Evolutionary conservation across 495 filamentous ascomycete species (phyloP).

Genomic region (Neurospora sp.): DNA sequence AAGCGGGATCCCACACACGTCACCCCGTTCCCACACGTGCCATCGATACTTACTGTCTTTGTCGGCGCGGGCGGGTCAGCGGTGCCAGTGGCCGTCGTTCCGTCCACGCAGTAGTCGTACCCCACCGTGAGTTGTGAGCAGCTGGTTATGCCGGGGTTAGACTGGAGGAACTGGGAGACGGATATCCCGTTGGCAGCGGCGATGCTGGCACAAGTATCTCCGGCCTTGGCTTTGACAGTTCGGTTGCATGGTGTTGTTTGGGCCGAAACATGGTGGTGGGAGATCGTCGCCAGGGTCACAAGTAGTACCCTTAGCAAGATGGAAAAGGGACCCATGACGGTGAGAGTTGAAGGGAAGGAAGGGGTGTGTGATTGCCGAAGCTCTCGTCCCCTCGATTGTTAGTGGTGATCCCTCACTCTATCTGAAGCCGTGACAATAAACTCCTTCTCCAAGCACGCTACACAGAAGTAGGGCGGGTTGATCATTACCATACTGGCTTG

Average conservation of each 20-base stretch:
- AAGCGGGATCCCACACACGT: conserved; percentile 32
- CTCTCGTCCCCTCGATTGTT: neutral
- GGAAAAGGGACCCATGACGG: neutral
- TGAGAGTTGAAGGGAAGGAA: neutral
- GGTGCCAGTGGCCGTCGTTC: neutral
- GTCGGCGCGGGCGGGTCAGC: neutral
- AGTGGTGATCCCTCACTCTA: neutral
- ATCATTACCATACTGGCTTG: neutral
- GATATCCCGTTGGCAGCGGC: conserved; percentile 16
- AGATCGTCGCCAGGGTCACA: neutral
- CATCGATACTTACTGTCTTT: conserved; percentile 19
- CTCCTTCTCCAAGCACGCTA: neutral
- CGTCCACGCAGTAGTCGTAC: conserved; percentile 15
- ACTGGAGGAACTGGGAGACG: conserved; percentile 18
- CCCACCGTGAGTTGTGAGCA: conserved; percentile 15
- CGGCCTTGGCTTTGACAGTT: conserved; percentile 13
- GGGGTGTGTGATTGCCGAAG: neutral
- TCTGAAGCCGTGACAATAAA: neutral
- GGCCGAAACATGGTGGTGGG: neutral
- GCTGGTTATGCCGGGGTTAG: conserved; percentile 17
- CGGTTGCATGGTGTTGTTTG: conserved; percentile 8
- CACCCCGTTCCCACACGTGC: conserved; percentile 31
- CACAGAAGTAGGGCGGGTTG: neutral
- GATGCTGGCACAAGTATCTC: conserved; percentile 20
- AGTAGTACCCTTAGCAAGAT: neutral